Conservation (phyloP, 2,329 filamentous ascomycete genomes). For the Paradendryphiella salina region DNA sequence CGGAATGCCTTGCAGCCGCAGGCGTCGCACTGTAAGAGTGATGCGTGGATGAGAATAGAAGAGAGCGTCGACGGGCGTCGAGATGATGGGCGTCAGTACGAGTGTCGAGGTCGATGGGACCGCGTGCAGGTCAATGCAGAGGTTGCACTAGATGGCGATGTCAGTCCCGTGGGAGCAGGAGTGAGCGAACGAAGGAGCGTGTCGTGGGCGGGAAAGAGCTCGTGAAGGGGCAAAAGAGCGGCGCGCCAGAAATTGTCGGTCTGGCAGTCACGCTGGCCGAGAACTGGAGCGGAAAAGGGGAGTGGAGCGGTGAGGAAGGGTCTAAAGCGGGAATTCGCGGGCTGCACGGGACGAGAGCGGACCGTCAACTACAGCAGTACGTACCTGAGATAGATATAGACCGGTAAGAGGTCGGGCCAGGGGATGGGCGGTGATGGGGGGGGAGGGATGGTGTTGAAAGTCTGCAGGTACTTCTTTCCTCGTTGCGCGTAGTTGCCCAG, state of each 20-base stretch:
- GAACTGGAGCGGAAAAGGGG: conserved; percentile 41
- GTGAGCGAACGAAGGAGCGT: conserved; percentile 8
- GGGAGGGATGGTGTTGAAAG: conserved; percentile 39
- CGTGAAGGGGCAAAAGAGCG: conserved; percentile 19
- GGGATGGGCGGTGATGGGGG: conserved; percentile 34
- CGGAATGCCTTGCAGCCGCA: conserved; percentile 30
- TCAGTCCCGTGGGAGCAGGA: conserved; percentile 31
- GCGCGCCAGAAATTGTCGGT: conserved; percentile 30
- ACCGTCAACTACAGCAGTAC: conserved; percentile 24
- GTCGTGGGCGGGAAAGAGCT: conserved; percentile 14
- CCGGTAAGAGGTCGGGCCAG: conserved; percentile 30
- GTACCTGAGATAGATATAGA: conserved; percentile 39
- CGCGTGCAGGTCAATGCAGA: conserved; percentile 48
- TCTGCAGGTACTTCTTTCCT: conserved; percentile 45
- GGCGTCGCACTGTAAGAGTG: conserved; percentile 24
- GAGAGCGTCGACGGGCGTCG: conserved; percentile 20
- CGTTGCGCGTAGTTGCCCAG: conserved; percentile 39
- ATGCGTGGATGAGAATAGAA: neutral
- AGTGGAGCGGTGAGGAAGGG: conserved; percentile 36
- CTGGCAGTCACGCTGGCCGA: conserved; percentile 38
- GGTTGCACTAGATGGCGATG: conserved; percentile 39
- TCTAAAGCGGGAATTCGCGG: conserved; percentile 27
- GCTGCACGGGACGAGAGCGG: conserved; percentile 23
- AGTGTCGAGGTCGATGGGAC: conserved; percentile 39
- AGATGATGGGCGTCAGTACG: conserved; percentile 29